Conservation (phyloP, 306 rosid genomes). For the Cucumis hystrix region DNA sequence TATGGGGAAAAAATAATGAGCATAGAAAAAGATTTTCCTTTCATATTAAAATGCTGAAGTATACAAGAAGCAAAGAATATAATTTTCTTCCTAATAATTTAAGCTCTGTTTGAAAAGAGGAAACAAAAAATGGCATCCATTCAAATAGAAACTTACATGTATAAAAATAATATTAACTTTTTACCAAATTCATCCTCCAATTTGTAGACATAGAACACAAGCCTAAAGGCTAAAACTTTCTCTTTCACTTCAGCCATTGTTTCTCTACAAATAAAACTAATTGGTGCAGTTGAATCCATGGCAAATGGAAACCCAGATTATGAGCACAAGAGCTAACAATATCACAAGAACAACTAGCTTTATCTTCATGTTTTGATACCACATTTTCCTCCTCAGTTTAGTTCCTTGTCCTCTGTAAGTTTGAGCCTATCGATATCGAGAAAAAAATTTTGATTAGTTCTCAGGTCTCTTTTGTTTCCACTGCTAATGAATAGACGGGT, state of each 20-base stretch:
- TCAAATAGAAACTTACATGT: not conserved
- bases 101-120: not conserved
- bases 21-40: too few relatives aligned
- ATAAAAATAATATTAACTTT: not conserved
- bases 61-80: too few relatives aligned
- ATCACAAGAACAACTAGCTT: constrained; percentile 73
- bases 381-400: constrained; percentile 67
- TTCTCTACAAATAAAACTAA: constrained; percentile 10
- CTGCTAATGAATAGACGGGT: not conserved
- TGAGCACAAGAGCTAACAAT: constrained; percentile 46
- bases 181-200: not conserved
- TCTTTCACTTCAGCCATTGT: not conserved
- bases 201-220: not conserved
- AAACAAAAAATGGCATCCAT: not conserved
- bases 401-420: constrained; percentile 55
- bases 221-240: not conserved
- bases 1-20: too few relatives aligned
- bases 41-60: not conserved
- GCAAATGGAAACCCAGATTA: constrained; percentile 86
- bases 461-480: not conserved
- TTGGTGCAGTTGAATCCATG: constrained; percentile 83
- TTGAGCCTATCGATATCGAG: constrained; percentile 37
- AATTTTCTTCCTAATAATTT: too few relatives aligned
- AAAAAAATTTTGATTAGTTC: not conserved
- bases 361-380: constrained; percentile 97